A percentile compares a stretch with the other conserved stretches of the same genome.
Evolutionary conservation across 768 basidiomycete genomes (phyloP).

Genomic region (Mycena metata): DNA sequence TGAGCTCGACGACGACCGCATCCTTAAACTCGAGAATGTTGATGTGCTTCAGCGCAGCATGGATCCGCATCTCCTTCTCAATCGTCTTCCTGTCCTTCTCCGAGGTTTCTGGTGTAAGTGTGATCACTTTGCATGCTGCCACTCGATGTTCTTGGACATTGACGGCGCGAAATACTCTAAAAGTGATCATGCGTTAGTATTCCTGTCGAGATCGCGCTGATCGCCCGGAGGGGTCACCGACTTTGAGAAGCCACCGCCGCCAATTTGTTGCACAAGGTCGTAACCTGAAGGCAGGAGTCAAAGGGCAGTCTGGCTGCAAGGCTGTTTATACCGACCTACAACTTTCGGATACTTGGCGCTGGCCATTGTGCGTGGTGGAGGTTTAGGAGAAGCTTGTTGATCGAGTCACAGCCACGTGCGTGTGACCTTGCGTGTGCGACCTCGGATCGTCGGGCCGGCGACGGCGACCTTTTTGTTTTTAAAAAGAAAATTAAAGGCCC

Average conservation of each 20-base stretch:
- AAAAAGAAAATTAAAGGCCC: too few relatives aligned
- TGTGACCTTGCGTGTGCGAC: too few relatives aligned
- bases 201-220: background rate
- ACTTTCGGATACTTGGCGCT: constrained; percentile 57
- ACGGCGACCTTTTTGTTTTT: too few relatives aligned
- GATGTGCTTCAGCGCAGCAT: constrained; percentile 80
- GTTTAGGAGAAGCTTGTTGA: constrained; percentile 3
- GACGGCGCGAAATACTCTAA: constrained; percentile 87
- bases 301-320: background rate
- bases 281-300: constrained; percentile 62
- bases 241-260: constrained; percentile 92
- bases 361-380: constrained; percentile 37
- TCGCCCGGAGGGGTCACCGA: constrained; percentile 50
- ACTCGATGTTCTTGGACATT: constrained; percentile 74
- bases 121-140: constrained; percentile 90
- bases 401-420: too few relatives aligned
- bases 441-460: too few relatives aligned
- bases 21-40: constrained; percentile 90
- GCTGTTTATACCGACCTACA: constrained; percentile 47
- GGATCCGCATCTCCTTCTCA: constrained; percentile 94
- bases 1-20: constrained; percentile 78
- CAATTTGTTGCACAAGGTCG: constrained; percentile 79
- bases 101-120: constrained; percentile 72
- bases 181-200: background rate
- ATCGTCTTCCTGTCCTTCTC: constrained; percentile 81